A percentile compares a stretch with the other conserved stretches of the same genome.
These are phyloP conservation scores for Discostella stelligera DNA, from an alignment of 352 stramenopile species.

Conservation along the genomic window DNA sequence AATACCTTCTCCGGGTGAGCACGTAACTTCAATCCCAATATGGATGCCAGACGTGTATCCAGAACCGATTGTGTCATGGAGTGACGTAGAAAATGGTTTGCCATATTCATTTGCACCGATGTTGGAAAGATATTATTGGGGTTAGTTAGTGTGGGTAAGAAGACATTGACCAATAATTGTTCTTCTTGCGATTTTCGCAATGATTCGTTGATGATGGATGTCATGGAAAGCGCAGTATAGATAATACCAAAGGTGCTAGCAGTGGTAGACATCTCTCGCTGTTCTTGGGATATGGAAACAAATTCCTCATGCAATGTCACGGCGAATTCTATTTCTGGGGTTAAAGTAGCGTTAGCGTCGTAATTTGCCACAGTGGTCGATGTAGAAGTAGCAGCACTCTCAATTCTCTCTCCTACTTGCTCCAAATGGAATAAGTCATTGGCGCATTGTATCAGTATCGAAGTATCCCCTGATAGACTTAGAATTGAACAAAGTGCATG, in stretches of 20 bases:
- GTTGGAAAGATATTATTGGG: constrained; percentile 17
- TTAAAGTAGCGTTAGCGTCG: no score
- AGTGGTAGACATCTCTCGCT: neutral
- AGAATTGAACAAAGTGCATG: constrained; percentile 23
- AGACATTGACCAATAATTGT: constrained; percentile 10
- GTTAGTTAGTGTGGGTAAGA: constrained; percentile 8
- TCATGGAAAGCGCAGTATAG: constrained; percentile 27
- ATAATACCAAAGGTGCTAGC: neutral
- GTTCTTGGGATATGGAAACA: neutral
- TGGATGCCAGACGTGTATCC: constrained; percentile 39
- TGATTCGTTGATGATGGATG: constrained; percentile 7
- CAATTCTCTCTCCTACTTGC: neutral
- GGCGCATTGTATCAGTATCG: constrained; percentile 9
- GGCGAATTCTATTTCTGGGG: no score
- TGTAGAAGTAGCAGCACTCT: neutral
- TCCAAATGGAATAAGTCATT: neutral
- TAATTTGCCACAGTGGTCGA: neutral
- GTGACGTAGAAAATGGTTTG: constrained; percentile 10
- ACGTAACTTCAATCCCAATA: constrained; percentile 56
- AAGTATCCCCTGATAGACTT: constrained; percentile 3
- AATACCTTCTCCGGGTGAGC: constrained; percentile 59
- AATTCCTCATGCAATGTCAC: constrained; percentile 7
- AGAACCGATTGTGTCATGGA: constrained; percentile 8
- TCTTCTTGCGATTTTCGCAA: neutral
- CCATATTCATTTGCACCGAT: constrained; percentile 22